phyloP scores from a whole-genome alignment of 352 stramenopile species.

The Pythium vanterpoolii region DNA sequence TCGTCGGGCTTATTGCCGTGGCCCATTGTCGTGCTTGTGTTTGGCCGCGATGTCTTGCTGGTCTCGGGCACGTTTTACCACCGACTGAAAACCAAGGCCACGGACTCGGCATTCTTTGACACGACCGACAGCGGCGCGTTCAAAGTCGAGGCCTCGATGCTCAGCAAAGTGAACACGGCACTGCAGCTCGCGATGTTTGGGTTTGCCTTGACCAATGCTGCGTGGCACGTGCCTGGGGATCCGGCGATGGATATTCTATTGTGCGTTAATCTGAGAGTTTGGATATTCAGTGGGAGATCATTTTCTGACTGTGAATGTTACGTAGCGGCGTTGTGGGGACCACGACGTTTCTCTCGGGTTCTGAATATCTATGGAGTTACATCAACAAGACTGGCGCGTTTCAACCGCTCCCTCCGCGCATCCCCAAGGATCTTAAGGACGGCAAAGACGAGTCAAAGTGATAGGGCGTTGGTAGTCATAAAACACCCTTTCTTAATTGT shows the following conservation, averaged over 20 bases:
- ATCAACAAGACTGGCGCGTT: constrained; percentile 70
- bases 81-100: constrained; percentile 68
- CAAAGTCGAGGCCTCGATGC: constrained; percentile 60
- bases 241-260: constrained; percentile 56
- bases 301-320: not conserved
- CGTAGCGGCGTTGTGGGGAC: constrained; percentile 58
- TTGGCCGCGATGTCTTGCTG: constrained; percentile 69
- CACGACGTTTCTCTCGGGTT: constrained; percentile 74
- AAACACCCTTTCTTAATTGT: too few relatives aligned
- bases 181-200: constrained; percentile 76
- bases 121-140: constrained; percentile 69
- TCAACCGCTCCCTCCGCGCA: constrained; percentile 33
- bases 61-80: constrained; percentile 78
- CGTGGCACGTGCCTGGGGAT: constrained; percentile 62
- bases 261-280: constrained; percentile 34
- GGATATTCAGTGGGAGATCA: not conserved
- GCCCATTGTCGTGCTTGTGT: constrained; percentile 61
- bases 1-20: constrained; percentile 60
- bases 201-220: constrained; percentile 66
- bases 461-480: not conserved
- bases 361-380: constrained; percentile 74
- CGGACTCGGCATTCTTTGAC: constrained; percentile 72
- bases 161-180: constrained; percentile 82
- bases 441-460: not conserved
- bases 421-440: not conserved